Evolutionary conservation across 192 early-diverging fungal genomes (phyloP).

Genomic region (Linnemannia exigua): DNA sequence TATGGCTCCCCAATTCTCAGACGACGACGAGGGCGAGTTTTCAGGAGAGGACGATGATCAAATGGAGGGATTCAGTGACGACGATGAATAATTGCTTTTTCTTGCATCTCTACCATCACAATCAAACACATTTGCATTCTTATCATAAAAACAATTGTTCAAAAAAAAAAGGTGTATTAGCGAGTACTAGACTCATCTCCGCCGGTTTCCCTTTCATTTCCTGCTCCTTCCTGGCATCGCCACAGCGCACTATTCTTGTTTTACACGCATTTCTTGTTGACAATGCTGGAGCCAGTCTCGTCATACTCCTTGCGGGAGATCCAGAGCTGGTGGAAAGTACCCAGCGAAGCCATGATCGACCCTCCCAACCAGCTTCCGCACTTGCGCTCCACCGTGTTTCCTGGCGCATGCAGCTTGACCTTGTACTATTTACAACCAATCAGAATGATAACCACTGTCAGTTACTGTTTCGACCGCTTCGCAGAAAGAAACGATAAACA

Average conservation of each 20-base stretch:
- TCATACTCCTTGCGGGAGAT: conserved; percentile 96
- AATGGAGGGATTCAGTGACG: conserved; percentile 52
- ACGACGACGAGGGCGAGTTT: conserved; percentile 40
- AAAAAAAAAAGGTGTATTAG: background rate
- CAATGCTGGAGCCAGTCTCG: conserved; percentile 85
- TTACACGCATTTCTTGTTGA: conserved; percentile 90
- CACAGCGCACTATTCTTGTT: background rate
- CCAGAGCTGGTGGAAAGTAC: conserved; percentile 99
- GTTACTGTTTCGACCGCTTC: too few relatives aligned
- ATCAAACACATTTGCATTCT: background rate
- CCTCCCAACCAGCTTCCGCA: conserved; percentile 98
- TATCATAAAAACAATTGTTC: background rate
- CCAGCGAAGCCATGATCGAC: conserved; percentile 93
- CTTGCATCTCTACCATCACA: conserved; percentile 11
- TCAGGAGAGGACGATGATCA: conserved; percentile 43
- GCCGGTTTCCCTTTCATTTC: background rate
- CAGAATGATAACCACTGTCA: background rate
- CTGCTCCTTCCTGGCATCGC: background rate
- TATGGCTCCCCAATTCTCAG: conserved; percentile 51
- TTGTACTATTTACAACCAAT: conserved; percentile 69
- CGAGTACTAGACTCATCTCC: background rate
- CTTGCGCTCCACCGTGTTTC: conserved; percentile 85
- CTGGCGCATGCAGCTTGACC: conserved; percentile 86
- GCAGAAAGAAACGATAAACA: background rate
- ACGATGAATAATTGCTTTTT: conserved; percentile 22